Percentiles rank a stretch among this genome's conserved stretches.
Evolutionary conservation across 2,329 filamentous ascomycete species (phyloP).

Genomic region (Ophiostoma quercus): DNA sequence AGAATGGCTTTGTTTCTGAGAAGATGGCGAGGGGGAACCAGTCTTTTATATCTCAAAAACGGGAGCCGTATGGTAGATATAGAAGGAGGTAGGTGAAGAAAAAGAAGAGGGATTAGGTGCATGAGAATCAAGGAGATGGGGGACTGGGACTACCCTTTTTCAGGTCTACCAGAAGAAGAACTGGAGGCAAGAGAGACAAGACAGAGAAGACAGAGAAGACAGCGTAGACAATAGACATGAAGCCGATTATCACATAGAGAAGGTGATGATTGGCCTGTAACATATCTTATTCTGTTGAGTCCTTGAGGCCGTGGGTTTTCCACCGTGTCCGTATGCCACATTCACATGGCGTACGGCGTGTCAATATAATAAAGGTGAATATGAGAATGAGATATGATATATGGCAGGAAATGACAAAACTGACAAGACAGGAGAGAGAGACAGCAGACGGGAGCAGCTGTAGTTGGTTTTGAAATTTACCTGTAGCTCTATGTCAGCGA

Average conservation of each 20-base stretch:
- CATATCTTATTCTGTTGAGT: constrained; percentile 19
- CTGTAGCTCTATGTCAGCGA: neutral
- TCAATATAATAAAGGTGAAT: neutral
- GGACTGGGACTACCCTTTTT: neutral
- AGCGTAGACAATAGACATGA: neutral
- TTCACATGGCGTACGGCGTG: constrained; percentile 11
- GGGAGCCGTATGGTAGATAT: neutral
- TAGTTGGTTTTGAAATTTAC: neutral
- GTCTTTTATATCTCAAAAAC: neutral
- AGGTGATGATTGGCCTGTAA: constrained; percentile 20
- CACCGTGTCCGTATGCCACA: neutral
- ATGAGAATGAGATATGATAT: neutral
- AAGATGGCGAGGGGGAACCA: neutral
- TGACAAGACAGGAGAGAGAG: neutral
- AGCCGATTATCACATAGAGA: neutral
- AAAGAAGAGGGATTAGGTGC: neutral
- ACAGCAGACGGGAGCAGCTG: neutral
- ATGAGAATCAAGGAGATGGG: neutral
- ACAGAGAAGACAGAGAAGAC: neutral
- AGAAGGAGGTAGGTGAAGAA: constrained; percentile 1
- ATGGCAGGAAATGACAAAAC: neutral
- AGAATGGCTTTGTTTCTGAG: neutral
- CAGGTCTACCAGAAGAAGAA: neutral
- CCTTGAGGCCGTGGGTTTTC: neutral
- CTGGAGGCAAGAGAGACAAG: neutral